Evolutionary conservation across 2,329 filamentous ascomycete species (phyloP), one percentile per base, ranked within the genome.

Genomic region (Aspergillus puulaauensis): DNA sequence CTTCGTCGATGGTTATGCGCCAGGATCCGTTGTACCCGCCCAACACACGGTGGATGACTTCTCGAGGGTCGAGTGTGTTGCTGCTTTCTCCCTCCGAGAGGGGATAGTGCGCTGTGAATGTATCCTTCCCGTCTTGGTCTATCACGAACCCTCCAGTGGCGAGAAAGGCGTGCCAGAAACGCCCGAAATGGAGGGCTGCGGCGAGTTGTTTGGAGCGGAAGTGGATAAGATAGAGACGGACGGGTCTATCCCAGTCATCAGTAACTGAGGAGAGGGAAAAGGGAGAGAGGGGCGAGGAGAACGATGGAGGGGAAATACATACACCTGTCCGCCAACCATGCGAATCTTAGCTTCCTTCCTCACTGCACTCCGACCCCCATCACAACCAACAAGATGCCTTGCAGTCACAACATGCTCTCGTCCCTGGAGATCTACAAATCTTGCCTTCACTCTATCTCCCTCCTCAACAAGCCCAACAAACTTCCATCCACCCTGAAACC

Each of bases 111-210:
- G 61, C 61, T 1, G 73, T 75, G 59, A 65, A 75, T 6, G 69
- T 75, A 50, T 74, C 70, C 15, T 62, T 62, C 40, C 69, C 70
- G 37, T 74, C 68, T 57, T 74, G 70, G 24, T 66, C 61, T 44
- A 74, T 69, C 21, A 74, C 59, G 23, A 65, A 61, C 8, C 63
- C 66, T 9, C 64, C 64, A 21, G 56, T 52, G 2, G 58, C 58
- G 49, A 65, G 63, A 56, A 73, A 74, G 14, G 67, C 64, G 54
- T 73, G 72, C 72, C 72, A 74, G 52, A 70, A 72, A 14, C 65
- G 65, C 15, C 69, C 68, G 23, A 68, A 65, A 21, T 54, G 53
- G 21, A 65, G 68, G 2, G 66, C 43, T 3, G 57, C 46, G 3
- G 63, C 59, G 6, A 74, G 64, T 43, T 72, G 64, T 27, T 55